Base-by-base conservation (phyloP, 805 yeast genomes). In the Spathaspora hagerdaliae region DNA sequence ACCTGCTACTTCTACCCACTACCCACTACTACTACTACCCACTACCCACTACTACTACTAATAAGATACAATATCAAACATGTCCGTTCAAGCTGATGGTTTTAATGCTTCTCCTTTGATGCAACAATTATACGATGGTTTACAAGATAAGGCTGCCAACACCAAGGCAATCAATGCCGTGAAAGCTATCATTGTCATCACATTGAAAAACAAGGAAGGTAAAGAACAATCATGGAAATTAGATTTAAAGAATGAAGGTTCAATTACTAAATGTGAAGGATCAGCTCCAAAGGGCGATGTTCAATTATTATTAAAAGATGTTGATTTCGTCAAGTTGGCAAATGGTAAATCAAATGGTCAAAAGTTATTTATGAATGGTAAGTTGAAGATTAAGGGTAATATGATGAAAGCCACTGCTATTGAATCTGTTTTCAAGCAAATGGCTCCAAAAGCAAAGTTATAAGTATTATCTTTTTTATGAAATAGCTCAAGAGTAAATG, bases 401-500 rank as follows among this genome's bases (percentile, higher is more conserved):
- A 84, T 88, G 71, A 85, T 85, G 91, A 88, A 88, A 75, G 96
- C 96, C 44, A 79, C 91, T 38, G 79, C 80, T 48, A 79, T 86
- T 49, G 92, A 85, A 66, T 69, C 76, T 41, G 79, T 86, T 41
- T 76, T 86, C 68, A 82, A 82, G 73, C 51, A 65, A 29, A 53
- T 69, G 43, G 76, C 63, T 58, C 72, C 74, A 46, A 69, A 66
- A 60, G 63, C 77, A 42, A 72, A 72, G 64, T 71, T 71, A 59
- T 71, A 65, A 55, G 53, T 38, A 7, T 12, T 19, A 24, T 19
- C 24, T 3, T 19, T 19, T 19, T 19, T 19, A 19, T 19, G 24
- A 19, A 19, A 19, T 19, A 19, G 24, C 24, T 19, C 24, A 19
- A 19, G 24, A 19, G 24, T 19, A 19, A 19, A 19, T 19, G 24